Percentiles rank a stretch among this genome's conserved stretches.
phyloP scores from a whole-genome alignment of 768 basidiomycete species.

The Agrocybe pediades region DNA sequence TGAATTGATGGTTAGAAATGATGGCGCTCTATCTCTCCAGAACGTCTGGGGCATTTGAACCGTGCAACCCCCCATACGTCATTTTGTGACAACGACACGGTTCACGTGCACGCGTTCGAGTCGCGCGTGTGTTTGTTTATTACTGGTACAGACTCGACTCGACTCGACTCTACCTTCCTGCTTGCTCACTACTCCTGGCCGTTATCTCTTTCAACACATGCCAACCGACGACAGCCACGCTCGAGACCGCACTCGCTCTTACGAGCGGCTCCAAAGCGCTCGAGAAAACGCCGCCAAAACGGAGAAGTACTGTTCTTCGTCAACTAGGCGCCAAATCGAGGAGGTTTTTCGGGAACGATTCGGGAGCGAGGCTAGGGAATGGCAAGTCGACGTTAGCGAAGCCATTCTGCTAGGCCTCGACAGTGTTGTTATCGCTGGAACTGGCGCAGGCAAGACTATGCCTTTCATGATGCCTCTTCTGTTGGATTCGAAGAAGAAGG shows the following conservation, averaged over 20 bases:
- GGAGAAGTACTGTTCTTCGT: neutral
- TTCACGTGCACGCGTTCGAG: constrained; percentile 4
- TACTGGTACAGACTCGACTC: neutral
- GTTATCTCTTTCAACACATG: neutral
- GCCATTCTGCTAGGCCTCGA: constrained; percentile 34
- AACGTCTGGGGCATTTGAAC: constrained; percentile 24
- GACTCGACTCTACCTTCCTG: neutral
- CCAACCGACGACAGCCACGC: neutral
- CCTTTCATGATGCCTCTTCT: constrained; percentile 35
- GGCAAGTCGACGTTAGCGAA: constrained; percentile 42
- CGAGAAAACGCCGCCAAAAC: neutral
- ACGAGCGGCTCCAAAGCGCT: neutral
- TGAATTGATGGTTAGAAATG: no score
- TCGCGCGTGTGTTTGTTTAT: constrained; percentile 12
- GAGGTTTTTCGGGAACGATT: neutral
- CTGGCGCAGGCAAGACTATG: constrained; percentile 38
- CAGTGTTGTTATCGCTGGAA: constrained; percentile 35
- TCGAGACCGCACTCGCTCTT: neutral
- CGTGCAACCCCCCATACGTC: constrained; percentile 5
- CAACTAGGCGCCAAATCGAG: neutral
- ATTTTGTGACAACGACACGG: constrained; percentile 12
- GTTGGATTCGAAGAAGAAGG: constrained; percentile 20
- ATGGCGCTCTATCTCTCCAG: no score
- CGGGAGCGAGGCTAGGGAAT: constrained; percentile 26
- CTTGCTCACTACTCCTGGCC: neutral